These are phyloP conservation scores for Backusella westeae DNA, from an alignment of 192 early-diverging fungal genomes.

Conservation along the genomic window DNA sequence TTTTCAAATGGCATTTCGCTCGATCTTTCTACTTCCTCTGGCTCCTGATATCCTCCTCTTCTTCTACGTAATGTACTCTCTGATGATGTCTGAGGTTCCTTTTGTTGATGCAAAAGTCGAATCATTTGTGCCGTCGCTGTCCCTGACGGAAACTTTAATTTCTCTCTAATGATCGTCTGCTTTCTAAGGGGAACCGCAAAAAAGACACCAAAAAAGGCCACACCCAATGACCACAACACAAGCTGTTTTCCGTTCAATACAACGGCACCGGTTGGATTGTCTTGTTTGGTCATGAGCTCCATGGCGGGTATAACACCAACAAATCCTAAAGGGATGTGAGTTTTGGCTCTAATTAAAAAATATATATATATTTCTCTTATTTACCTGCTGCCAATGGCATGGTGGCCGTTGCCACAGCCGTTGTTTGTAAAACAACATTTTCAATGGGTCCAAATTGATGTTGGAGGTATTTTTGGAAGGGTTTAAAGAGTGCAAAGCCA, in stretches of 20 bases:
- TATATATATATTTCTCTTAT: too few relatives aligned
- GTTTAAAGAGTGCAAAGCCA: conserved; percentile 77
- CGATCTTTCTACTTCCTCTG: neutral
- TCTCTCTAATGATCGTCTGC: conserved; percentile 77
- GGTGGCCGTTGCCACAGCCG: conserved; percentile 79
- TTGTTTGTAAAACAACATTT: conserved; percentile 83
- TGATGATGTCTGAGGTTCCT: neutral
- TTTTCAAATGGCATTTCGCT: conserved; percentile 35
- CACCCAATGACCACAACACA: conserved; percentile 70
- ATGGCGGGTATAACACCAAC: conserved; percentile 85
- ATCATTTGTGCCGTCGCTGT: conserved; percentile 87
- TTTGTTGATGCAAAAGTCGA: conserved; percentile 60
- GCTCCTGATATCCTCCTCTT: neutral
- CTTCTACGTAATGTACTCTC: neutral
- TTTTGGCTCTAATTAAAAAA: too few relatives aligned
- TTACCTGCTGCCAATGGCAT: conserved; percentile 72
- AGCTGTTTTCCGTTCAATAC: conserved; percentile 47
- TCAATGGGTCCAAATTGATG: conserved; percentile 72
- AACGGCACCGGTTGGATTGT: conserved; percentile 55
- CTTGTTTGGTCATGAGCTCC: conserved; percentile 58
- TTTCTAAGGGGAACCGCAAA: conserved; percentile 79
- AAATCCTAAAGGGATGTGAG: conserved; percentile 45
- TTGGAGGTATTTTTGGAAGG: conserved; percentile 41
- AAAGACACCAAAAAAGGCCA: conserved; percentile 87
- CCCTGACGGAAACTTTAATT: conserved; percentile 84